Conservation (phyloP, 305 asterid genomes). For the Ilex paraguariensis region DNA sequence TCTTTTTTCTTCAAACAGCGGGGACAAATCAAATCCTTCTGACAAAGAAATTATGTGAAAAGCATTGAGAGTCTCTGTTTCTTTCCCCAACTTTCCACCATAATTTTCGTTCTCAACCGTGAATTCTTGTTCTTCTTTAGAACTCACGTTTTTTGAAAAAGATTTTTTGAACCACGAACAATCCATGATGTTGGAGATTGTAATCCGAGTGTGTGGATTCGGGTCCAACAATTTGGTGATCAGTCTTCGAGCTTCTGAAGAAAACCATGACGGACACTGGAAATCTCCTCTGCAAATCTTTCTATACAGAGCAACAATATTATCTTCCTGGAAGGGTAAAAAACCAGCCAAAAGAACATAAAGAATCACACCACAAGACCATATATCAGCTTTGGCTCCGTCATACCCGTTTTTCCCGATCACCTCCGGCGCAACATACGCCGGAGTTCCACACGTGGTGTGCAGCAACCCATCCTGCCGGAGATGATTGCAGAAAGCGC, state of each 20-base stretch:
- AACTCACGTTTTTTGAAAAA: conserved; percentile 4
- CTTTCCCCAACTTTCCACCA: conserved; percentile 29
- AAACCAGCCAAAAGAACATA: conserved; percentile 72
- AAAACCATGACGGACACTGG: conserved; percentile 93
- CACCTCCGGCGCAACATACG: conserved; percentile 76
- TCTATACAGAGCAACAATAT: conserved; percentile 57
- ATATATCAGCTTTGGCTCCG: conserved; percentile 70
- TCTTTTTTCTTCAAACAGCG: conserved; percentile 68
- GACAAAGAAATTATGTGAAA: conserved; percentile 82
- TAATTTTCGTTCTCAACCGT: conserved; percentile 20
- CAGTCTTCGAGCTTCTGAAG: conserved; percentile 60
- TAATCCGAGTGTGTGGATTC: conserved; percentile 51
- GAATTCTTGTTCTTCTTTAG: conserved; percentile 35
- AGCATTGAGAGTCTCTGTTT: conserved; percentile 60
- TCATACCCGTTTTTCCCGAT: conserved; percentile 70
- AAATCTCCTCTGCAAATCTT: conserved; percentile 82
- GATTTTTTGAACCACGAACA: conserved; percentile 81
- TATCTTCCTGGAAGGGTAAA: conserved; percentile 77
- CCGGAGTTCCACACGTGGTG: conserved; percentile 77
- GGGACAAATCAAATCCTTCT: conserved; percentile 69
- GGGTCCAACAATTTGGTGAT: conserved; percentile 84
- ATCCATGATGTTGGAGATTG: conserved; percentile 56
- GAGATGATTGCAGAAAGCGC: conserved; percentile 52
- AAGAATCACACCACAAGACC: conserved; percentile 89
- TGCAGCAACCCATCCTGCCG: conserved; percentile 62